phyloP scores from a whole-genome alignment of 2,329 filamentous ascomycete genomes.

The Colletotrichum lupini region DNA sequence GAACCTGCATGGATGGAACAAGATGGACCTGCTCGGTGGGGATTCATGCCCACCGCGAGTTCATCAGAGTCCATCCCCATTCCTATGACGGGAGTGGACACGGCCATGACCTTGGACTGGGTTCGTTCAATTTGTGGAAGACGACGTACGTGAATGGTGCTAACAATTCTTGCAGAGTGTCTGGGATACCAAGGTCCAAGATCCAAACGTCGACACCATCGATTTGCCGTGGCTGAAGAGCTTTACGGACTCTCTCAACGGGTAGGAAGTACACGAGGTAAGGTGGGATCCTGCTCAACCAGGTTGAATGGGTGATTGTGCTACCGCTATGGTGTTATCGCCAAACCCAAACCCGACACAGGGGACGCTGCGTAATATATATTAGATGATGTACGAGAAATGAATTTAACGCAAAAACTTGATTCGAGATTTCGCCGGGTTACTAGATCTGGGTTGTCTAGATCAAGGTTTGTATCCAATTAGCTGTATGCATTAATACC shows the following conservation, averaged over 20 bases:
- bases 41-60: background rate
- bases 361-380: background rate
- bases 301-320: background rate
- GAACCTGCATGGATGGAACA: background rate
- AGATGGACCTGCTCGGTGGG: background rate
- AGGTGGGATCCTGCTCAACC: background rate
- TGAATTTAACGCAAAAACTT: background rate
- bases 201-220: conserved; percentile 13
- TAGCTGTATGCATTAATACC: background rate
- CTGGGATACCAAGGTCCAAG: conserved; percentile 43
- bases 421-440: background rate
- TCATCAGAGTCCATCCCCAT: background rate
- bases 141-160: background rate
- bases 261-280: background rate
- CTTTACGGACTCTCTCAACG: background rate
- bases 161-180: conserved; percentile 30
- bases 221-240: background rate
- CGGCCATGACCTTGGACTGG: conserved; percentile 28
- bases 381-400: background rate
- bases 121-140: conserved; percentile 7
- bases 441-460: background rate
- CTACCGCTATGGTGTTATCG: too few relatives aligned
- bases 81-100: background rate
- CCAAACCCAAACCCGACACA: background rate
- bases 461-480: background rate